These are phyloP conservation scores for Ustilago cynodontis DNA, from an alignment of 1,284 basidiomycete genomes.

Conservation along the genomic window DNA sequence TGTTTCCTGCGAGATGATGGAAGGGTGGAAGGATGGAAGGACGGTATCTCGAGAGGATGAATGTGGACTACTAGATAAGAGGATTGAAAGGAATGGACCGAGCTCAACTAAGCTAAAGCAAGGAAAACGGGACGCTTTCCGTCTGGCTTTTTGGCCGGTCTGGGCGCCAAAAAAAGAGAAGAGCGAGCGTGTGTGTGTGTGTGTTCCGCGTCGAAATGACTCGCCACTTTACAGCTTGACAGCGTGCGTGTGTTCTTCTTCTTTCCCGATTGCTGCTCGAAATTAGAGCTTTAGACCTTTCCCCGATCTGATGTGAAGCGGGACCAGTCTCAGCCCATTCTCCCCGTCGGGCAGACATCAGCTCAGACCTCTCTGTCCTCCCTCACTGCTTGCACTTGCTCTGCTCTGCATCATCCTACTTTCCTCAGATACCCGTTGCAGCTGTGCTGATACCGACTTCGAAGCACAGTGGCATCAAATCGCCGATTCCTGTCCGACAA, in stretches of 20 bases:
- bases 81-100: slow-evolving; percentile 4
- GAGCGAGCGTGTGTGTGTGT: too few relatives aligned
- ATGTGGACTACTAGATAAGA: background rate
- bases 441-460: too few relatives aligned
- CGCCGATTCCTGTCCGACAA: too few relatives aligned
- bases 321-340: too few relatives aligned
- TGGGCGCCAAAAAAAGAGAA: background rate
- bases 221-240: slow-evolving; percentile 1
- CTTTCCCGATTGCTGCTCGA: slow-evolving; percentile 8
- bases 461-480: too few relatives aligned
- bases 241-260: background rate
- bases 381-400: too few relatives aligned
- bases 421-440: too few relatives aligned
- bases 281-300: background rate
- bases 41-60: background rate
- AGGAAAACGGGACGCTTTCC: background rate
- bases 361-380: too few relatives aligned
- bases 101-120: background rate
- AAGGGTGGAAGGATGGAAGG: background rate
- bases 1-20: background rate
- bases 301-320: background rate
- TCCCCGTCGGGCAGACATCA: too few relatives aligned
- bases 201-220: too few relatives aligned
- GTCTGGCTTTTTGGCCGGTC: background rate
- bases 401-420: too few relatives aligned